Evolutionary conservation across 805 yeast genomes (phyloP), one percentile per base, ranked within the genome.

Genomic region (Starmerella bombi): DNA sequence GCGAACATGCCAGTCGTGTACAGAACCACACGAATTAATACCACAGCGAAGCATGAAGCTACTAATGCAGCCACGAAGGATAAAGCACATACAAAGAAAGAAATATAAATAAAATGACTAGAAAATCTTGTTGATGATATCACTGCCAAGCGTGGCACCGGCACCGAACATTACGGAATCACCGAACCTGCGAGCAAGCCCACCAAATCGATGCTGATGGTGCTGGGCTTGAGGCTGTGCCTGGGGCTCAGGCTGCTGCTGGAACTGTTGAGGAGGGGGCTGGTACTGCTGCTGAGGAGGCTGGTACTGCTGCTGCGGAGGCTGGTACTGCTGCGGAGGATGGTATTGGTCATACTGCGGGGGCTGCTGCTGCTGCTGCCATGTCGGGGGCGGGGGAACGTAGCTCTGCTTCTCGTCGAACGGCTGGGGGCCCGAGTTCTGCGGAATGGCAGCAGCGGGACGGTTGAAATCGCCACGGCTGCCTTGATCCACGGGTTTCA

Each of bases 121-220:
- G 40, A 51, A 44, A 27, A 50, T 46, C 28, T 44, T 46, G 45
- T 80, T 75, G 31, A 86, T 82, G 38, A 88, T 52, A 53, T 80
- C 84, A 34, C 82, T 70, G 55, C 97, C 97, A 40, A 86, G 67
- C 1, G 94, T 78, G 30, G 96, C 94, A 66, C 97, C 97, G 8
- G 94, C 95, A 61, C 96, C 96, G 50, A 84, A 88, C 36, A 86
- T 74, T 27, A 93, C 86, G n/a, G 96, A 93, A 50, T 84, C 75
- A 44, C 94, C 94, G 44, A 86, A 63, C 60, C 82, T 79, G 48
- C 80, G 69, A 20, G 93, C 93, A 43, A 77, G 48, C 17, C 51
- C 56, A 17, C 58, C 59, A 37, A 50, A 46, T 12, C 49, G 46
- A 33, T 61, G 66, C 10, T 56, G 40, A 10, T 35, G 40, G 17